phyloP scores from a whole-genome alignment of 192 early-diverging fungal genomes.

The Chytriomyces confervae region DNA sequence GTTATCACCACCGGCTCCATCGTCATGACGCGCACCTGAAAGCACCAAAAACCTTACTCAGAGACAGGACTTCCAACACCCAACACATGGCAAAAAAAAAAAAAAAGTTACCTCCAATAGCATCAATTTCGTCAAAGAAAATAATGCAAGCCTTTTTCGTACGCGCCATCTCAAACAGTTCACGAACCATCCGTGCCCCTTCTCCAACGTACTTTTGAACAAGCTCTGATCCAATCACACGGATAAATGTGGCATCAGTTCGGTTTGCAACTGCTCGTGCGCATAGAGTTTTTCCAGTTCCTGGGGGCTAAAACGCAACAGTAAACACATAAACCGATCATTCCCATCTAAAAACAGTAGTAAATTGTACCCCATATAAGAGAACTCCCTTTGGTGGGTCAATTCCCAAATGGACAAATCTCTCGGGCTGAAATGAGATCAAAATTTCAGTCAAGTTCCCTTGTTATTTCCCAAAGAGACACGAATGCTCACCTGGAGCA shows the following conservation, averaged over 20 bases:
- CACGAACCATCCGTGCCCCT: slow-evolving; percentile 98
- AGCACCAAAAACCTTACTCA: not conserved
- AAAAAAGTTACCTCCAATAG: slow-evolving; percentile 76
- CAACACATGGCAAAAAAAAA: not conserved
- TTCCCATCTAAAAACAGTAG: too few species aligned
- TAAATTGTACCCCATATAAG: slow-evolving; percentile 73
- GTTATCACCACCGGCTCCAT: slow-evolving; percentile 98
- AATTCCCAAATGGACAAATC: slow-evolving; percentile 97
- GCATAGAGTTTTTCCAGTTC: slow-evolving; percentile 97
- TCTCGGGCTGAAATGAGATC: slow-evolving; percentile 71
- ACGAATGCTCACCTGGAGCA: slow-evolving; percentile 66
- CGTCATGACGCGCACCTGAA: slow-evolving; percentile 90
- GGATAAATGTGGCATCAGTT: slow-evolving; percentile 99
- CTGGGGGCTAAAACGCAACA: slow-evolving; percentile 47
- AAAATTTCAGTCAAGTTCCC: not conserved
- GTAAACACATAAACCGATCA: not conserved
- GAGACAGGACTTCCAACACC: not conserved
- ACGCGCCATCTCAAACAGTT: slow-evolving; percentile 99
- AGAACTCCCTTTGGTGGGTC: slow-evolving; percentile 99
- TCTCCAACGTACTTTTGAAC: slow-evolving; percentile 99
- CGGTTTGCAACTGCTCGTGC: slow-evolving; percentile 98
- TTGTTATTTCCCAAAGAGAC: not conserved
- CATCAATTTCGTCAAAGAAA: slow-evolving; percentile 99
- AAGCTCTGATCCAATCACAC: slow-evolving; percentile 99
- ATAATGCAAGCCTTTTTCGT: slow-evolving; percentile 99